Percentiles rank a stretch among this genome's conserved stretches.
Evolutionary conservation across 306 rosid genomes (phyloP).

Genomic region (Phaseolus lunatus): DNA sequence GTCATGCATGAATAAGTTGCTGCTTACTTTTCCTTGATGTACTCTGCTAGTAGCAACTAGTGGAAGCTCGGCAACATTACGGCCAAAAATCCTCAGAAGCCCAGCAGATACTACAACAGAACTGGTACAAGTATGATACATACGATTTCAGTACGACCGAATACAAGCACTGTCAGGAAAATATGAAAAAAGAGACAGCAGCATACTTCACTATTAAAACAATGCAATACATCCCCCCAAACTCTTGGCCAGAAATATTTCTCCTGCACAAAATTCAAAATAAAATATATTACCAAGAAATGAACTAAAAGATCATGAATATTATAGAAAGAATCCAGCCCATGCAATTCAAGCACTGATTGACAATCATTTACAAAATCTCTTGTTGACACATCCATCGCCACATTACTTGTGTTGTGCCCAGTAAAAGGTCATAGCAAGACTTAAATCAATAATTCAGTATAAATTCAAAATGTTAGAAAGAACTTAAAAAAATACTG

Average conservation of each 20-base stretch:
- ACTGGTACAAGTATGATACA: slow-evolving; percentile 58
- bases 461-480: not conserved
- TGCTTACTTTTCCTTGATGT: slow-evolving; percentile 90
- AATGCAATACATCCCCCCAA: slow-evolving; percentile 99
- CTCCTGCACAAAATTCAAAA: slow-evolving; percentile 72
- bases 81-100: slow-evolving; percentile 91
- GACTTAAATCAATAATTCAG: not conserved
- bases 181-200: slow-evolving; percentile 29
- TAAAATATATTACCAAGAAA: slow-evolving; percentile 25
- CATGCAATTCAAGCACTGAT: slow-evolving; percentile 32
- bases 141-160: slow-evolving; percentile 32
- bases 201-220: slow-evolving; percentile 89
- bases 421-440: slow-evolving; percentile 2
- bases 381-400: slow-evolving; percentile 27
- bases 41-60: slow-evolving; percentile 94
- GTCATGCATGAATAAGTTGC: slow-evolving; percentile 39
- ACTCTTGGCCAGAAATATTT: slow-evolving; percentile 98
- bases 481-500: not conserved
- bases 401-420: not conserved
- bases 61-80: slow-evolving; percentile 97
- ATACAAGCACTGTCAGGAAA: slow-evolving; percentile 23
- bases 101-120: slow-evolving; percentile 96
- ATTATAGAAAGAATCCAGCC: not conserved
- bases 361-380: slow-evolving; percentile 27
- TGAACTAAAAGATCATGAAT: slow-evolving; percentile 5